phyloP scores from a whole-genome alignment of 2,329 filamentous ascomycete species.

The Stachybotrys elegans region DNA sequence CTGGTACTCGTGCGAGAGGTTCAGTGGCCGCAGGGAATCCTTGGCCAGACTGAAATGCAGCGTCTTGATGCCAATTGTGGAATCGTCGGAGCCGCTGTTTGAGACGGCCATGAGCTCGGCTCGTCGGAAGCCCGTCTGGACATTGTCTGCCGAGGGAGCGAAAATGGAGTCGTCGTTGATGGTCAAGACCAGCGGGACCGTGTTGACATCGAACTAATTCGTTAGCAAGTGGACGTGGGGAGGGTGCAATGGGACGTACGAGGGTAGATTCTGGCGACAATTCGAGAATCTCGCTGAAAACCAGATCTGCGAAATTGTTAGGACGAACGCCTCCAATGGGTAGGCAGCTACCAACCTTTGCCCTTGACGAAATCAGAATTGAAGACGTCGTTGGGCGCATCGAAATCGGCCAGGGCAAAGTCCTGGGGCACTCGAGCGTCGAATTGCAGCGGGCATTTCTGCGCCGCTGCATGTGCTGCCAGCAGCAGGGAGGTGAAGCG shows the following conservation, averaged over 20 bases:
- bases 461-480: too few relatives aligned
- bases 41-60: slow-evolving; percentile 56
- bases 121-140: slow-evolving; percentile 56
- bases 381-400: slow-evolving; percentile 38
- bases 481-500: too few relatives aligned
- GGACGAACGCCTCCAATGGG: neutral
- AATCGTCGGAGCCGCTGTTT: slow-evolving; percentile 46
- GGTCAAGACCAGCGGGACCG: slow-evolving; percentile 46
- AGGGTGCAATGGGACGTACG: slow-evolving; percentile 22
- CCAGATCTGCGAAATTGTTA: slow-evolving; percentile 30
- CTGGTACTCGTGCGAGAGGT: slow-evolving; percentile 58
- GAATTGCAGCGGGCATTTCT: slow-evolving; percentile 30
- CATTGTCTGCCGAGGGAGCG: slow-evolving; percentile 37
- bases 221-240: slow-evolving; percentile 7
- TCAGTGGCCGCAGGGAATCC: slow-evolving; percentile 45
- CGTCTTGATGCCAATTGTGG: slow-evolving; percentile 51
- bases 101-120: slow-evolving; percentile 49
- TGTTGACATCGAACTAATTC: slow-evolving; percentile 36
- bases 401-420: slow-evolving; percentile 34
- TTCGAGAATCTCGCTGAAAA: slow-evolving; percentile 44
- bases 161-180: slow-evolving; percentile 57
- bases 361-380: slow-evolving; percentile 49
- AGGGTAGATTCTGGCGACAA: slow-evolving; percentile 31
- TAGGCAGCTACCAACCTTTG: slow-evolving; percentile 22
- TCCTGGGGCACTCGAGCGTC: slow-evolving; percentile 39